Conservation (phyloP, 179 eudicot genomes). For the Carnegiea gigantea region DNA sequence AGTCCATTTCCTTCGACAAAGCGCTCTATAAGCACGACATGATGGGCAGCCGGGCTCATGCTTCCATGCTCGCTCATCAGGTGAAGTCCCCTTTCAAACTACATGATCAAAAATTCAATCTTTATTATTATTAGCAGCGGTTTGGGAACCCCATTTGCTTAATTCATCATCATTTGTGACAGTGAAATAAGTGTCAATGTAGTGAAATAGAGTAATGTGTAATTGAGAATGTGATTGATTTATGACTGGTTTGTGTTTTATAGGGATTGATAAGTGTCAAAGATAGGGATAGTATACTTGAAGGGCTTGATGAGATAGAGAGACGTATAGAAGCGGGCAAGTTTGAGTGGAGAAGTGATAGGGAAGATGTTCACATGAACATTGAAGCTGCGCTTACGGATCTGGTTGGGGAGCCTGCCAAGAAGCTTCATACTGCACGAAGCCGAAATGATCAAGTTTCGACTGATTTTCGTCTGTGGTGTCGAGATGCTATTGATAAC, state of each 20-base stretch:
- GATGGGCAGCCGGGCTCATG: constrained; percentile 93
- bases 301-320: constrained; percentile 78
- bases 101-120: too few relatives aligned
- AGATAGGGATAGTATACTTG: constrained; percentile 70
- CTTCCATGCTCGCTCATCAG: constrained; percentile 93
- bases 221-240: not conserved
- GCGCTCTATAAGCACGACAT: constrained; percentile 93
- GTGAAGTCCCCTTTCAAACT: constrained; percentile 25
- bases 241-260: not conserved
- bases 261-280: constrained; percentile 68
- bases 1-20: constrained; percentile 87
- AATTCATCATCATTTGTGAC: not conserved
- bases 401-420: constrained; percentile 96
- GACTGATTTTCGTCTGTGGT: constrained; percentile 96
- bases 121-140: too few relatives aligned
- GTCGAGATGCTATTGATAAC: constrained; percentile 85
- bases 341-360: constrained; percentile 88
- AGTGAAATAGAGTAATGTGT: not conserved
- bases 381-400: constrained; percentile 97
- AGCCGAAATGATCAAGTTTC: constrained; percentile 98
- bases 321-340: constrained; percentile 71
- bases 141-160: not conserved
- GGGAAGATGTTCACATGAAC: constrained; percentile 99
- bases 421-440: constrained; percentile 97
- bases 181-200: not conserved